These are phyloP conservation scores for Reticulascus tulasneorum DNA, from an alignment of 2,329 filamentous ascomycete species.

Conservation along the genomic window DNA sequence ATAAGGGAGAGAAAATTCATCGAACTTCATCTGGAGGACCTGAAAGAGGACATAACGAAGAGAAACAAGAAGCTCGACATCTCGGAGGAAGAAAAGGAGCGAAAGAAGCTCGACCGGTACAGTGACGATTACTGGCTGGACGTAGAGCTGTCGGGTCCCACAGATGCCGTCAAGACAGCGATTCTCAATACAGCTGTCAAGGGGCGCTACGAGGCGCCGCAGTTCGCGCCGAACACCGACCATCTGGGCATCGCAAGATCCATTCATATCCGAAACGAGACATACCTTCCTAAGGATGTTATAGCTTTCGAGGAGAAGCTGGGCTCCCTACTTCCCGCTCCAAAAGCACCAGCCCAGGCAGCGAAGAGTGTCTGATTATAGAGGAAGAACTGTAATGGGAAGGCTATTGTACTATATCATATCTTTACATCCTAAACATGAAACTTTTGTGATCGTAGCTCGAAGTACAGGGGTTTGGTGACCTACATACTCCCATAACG, in stretches of 20 bases:
- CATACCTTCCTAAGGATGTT: constrained; percentile 29
- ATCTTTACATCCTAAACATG: background rate
- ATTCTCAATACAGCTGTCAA: constrained; percentile 28
- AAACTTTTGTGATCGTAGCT: background rate
- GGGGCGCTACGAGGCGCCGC: constrained; percentile 32
- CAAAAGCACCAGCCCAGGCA: constrained; percentile 12
- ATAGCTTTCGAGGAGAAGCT: constrained; percentile 37
- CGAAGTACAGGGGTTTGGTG: background rate
- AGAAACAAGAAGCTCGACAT: constrained; percentile 15
- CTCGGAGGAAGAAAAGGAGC: constrained; percentile 13
- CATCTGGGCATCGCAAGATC: constrained; percentile 28
- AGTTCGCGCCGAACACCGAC: constrained; percentile 23
- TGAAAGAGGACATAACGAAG: too few species aligned
- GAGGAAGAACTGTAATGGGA: background rate
- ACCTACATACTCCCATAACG: background rate
- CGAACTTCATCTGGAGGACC: constrained; percentile 19
- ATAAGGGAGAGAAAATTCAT: background rate
- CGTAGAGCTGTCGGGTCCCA: constrained; percentile 23
- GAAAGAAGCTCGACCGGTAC: constrained; percentile 6
- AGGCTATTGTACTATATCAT: background rate
- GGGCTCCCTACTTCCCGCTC: constrained; percentile 22
- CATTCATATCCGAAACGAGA: constrained; percentile 33
- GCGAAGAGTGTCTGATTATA: background rate
- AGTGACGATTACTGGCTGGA: constrained; percentile 14
- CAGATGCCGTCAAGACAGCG: constrained; percentile 27